Conservation (phyloP, 1,139 yeast genomes). For the Magnusiomyces tetraspermus region DNA sequence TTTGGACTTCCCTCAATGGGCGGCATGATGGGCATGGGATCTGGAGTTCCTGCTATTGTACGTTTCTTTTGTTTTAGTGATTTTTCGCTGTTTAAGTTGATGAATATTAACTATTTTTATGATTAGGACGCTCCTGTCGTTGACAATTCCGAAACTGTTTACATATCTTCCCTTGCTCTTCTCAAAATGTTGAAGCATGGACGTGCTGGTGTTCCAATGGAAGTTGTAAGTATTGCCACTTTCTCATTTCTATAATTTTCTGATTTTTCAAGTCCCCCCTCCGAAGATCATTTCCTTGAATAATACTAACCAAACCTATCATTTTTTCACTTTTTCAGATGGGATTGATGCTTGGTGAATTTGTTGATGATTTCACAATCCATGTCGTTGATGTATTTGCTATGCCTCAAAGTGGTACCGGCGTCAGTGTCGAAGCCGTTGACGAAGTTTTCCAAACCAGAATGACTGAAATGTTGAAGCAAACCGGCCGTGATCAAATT, state of each 20-base stretch:
- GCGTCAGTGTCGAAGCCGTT: slow-evolving; percentile 96
- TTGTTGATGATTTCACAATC: slow-evolving; percentile 94
- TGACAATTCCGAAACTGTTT: slow-evolving; percentile 93
- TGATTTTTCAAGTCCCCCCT: background rate
- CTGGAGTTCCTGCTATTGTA: slow-evolving; percentile 1
- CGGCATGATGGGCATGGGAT: slow-evolving; percentile 1
- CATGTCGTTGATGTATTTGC: slow-evolving; percentile 98
- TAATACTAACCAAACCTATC: background rate
- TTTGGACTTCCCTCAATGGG: slow-evolving; percentile 1
- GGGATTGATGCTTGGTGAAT: slow-evolving; percentile 99
- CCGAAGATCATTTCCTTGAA: background rate
- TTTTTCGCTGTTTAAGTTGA: background rate
- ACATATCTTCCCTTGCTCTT: slow-evolving; percentile 89
- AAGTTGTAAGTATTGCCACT: slow-evolving; percentile 41
- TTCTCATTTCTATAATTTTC: background rate
- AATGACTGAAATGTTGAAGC: slow-evolving; percentile 99
- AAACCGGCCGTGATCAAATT: slow-evolving; percentile 97
- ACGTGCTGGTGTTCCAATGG: slow-evolving; percentile 99
- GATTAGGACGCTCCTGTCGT: slow-evolving; percentile 66
- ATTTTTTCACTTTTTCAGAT: slow-evolving; percentile 33
- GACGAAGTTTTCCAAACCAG: slow-evolving; percentile 98
- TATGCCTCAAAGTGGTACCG: slow-evolving; percentile 95
- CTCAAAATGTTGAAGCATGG: slow-evolving; percentile 97
- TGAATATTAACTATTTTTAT: background rate
- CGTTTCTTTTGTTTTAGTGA: background rate